Evolutionary conservation across 2,329 filamentous ascomycete genomes (phyloP).

Genomic region (Chaetothyriales sp.): DNA sequence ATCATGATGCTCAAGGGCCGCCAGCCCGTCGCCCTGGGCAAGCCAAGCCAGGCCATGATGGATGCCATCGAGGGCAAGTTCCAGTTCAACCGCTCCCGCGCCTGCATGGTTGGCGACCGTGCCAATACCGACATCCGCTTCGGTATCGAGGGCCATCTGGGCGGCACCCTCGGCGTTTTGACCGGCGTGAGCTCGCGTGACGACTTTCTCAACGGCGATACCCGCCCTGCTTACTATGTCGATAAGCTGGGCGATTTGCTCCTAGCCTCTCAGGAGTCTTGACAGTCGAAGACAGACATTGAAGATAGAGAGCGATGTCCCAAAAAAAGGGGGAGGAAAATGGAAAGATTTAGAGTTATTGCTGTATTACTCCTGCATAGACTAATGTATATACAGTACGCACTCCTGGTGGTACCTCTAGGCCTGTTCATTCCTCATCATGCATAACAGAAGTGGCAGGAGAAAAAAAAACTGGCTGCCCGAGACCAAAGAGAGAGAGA

Average conservation of each 20-base stretch:
- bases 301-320: background rate
- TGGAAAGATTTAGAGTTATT: background rate
- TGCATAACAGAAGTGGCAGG: background rate
- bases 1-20: conserved; percentile 49
- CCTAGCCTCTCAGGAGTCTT: background rate
- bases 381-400: background rate
- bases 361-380: background rate
- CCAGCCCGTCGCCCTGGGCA: conserved; percentile 67
- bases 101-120: conserved; percentile 93
- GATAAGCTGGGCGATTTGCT: conserved; percentile 68
- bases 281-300: background rate
- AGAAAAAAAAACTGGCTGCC: background rate
- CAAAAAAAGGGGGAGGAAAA: background rate
- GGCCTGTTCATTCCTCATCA: background rate
- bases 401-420: background rate
- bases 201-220: conserved; percentile 60
- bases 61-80: conserved; percentile 96
- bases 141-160: conserved; percentile 75
- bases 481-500: background rate
- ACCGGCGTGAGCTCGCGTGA: conserved; percentile 75
- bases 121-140: conserved; percentile 94
- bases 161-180: conserved; percentile 78
- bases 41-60: conserved; percentile 99
- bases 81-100: conserved; percentile 62
- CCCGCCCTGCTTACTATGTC: conserved; percentile 68